A percentile compares a stretch with the other conserved stretches of the same genome.
Evolutionary conservation across 345 rosid species (phyloP).

Genomic region (Hibiscus mutabilis): DNA sequence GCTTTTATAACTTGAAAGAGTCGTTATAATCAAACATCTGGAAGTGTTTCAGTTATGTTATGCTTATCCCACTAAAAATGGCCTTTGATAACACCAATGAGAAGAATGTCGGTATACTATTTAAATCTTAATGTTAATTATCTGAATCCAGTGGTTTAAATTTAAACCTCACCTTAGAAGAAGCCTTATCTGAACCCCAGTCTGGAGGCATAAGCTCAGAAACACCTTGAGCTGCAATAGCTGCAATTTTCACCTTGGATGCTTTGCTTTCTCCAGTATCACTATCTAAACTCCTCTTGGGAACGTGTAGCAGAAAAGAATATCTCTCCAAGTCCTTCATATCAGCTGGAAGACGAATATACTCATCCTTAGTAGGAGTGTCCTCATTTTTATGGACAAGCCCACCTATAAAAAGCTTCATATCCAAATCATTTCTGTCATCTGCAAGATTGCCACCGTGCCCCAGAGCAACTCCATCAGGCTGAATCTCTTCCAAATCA

Average conservation of each 20-base stretch:
- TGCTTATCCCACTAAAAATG: neutral
- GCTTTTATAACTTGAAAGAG: neutral
- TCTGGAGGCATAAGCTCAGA: conserved; percentile 94
- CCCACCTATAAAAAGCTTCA: conserved; percentile 83
- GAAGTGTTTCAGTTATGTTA: neutral
- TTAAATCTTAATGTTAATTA: conserved; percentile 6
- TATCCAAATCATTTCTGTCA: conserved; percentile 49
- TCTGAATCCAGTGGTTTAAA: neutral
- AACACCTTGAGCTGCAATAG: conserved; percentile 73
- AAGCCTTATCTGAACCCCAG: conserved; percentile 62
- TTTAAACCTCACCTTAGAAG: conserved; percentile 60
- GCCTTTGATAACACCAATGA: neutral
- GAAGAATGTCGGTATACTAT: neutral
- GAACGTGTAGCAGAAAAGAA: conserved; percentile 67
- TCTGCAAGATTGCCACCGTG: conserved; percentile 38
- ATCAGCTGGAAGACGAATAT: conserved; percentile 66
- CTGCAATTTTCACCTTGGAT: conserved; percentile 60
- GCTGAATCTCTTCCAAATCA: conserved; percentile 53
- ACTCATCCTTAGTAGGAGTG: conserved; percentile 56
- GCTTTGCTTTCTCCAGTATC: conserved; percentile 35
- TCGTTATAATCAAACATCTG: neutral
- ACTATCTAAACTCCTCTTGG: conserved; percentile 41
- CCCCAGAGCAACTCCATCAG: conserved; percentile 41
- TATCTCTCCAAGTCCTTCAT: conserved; percentile 60
- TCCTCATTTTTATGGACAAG: conserved; percentile 76